Base-by-base conservation (phyloP, 2,329 filamentous ascomycete genomes). In the Colletotrichum scovillei region DNA sequence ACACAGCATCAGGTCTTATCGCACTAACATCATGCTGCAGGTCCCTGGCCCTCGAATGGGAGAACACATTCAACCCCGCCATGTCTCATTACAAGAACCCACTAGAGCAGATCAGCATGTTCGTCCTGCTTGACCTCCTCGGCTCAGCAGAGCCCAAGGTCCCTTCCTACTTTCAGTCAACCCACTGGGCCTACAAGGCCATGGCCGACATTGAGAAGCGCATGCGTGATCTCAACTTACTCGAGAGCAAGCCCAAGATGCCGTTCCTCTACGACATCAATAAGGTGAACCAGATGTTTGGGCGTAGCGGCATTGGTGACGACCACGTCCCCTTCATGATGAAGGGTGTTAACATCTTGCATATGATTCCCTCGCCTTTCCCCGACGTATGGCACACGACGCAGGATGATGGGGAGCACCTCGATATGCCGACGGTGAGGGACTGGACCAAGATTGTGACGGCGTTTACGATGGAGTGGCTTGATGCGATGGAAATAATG, bases 301-400 rank as follows among this genome's bases (percentile, higher is more conserved):
- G 82, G 75, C 60, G 72, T 74, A 75, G 76, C 78, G 76, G 77
- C 22, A 88, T 94, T 5, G 85, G 90, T 73, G 94, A 96, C 78
- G 94, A 97, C 77, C 94, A 97, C 79, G 77, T 95, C 3, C 94
- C 94, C 0, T 97, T 97, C 78, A 89, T 96, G 84, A 84, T 84
- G 3, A 88, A 92, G 53, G 94, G 94, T 0, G 94, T 96, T 0
- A 91, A 94, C 60, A 86, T 95, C 26, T 80, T 97, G 62, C 94
- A 96, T 81, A 81, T 96, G 5, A 95, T 96, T 67, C 91, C 94
- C 0, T 86, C 85, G n/a, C 89, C 89, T 0, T 95, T 95, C 78
- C 93, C 93, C 0, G 38, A 76, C 0, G 92, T 94, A 1, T 96
- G 94, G 93, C 94, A 96, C 82, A 90, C 83, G 1, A 87, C 92